Evolutionary conservation across 441 rosid genomes (phyloP).

Genomic region (Aquilaria agallochum): DNA sequence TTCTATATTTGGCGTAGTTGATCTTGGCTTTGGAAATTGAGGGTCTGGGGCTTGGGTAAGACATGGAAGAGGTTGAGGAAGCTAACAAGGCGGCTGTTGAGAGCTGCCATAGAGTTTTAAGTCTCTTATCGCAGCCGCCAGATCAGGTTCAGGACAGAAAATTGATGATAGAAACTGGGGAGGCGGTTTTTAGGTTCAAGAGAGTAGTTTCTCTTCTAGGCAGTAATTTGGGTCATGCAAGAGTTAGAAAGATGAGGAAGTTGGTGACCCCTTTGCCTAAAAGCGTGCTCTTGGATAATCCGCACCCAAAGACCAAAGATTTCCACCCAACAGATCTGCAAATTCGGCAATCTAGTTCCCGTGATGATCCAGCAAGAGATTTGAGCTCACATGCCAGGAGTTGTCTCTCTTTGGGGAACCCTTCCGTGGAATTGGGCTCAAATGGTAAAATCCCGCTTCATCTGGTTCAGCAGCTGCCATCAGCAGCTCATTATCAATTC

Average conservation of each 20-base stretch:
- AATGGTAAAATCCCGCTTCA: slow-evolving; percentile 50
- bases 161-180: slow-evolving; percentile 60
- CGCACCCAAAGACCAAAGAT: slow-evolving; percentile 26
- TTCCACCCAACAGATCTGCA: slow-evolving; percentile 35
- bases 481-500: slow-evolving; percentile 36
- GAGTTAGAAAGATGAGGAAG: slow-evolving; percentile 67
- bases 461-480: slow-evolving; percentile 26
- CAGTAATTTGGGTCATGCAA: slow-evolving; percentile 72
- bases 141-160: slow-evolving; percentile 46
- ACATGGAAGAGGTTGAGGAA: slow-evolving; percentile 88
- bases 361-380: slow-evolving; percentile 35
- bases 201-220: slow-evolving; percentile 64
- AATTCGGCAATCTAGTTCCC: slow-evolving; percentile 33
- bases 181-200: slow-evolving; percentile 74
- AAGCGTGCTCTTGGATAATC: slow-evolving; percentile 46
- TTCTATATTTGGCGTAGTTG: slow-evolving; percentile 15
- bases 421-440: slow-evolving; percentile 47
- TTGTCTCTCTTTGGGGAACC: slow-evolving; percentile 48
- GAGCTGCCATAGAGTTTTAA: slow-evolving; percentile 33
- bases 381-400: slow-evolving; percentile 42
- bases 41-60: slow-evolving; percentile 20
- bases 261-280: slow-evolving; percentile 39
- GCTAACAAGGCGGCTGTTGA: slow-evolving; percentile 65
- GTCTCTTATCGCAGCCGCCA: slow-evolving; percentile 45
- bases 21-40: slow-evolving; percentile 18